phyloP scores from a whole-genome alignment of 768 basidiomycete genomes.

The Clitopilus hobsonii region DNA sequence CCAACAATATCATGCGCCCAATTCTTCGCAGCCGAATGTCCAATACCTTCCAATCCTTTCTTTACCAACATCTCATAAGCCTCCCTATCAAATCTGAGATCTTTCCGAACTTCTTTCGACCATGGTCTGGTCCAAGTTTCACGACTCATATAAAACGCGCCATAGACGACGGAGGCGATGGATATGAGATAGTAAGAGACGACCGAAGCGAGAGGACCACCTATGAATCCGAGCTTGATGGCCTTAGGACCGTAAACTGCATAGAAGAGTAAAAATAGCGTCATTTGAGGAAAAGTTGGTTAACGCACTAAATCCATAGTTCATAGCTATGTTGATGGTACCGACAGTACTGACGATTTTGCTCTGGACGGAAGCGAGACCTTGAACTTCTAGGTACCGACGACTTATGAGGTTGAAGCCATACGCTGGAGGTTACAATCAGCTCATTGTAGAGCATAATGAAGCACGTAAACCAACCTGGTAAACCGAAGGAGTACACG shows the following conservation, averaged over 20 bases:
- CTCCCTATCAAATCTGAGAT: not conserved
- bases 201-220: constrained; percentile 86
- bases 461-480: constrained; percentile 33
- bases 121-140: constrained; percentile 57
- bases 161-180: constrained; percentile 53
- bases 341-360: constrained; percentile 77
- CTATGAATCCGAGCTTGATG: constrained; percentile 79
- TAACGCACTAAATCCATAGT: constrained; percentile 65
- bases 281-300: too few species aligned
- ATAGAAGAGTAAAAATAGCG: too few species aligned
- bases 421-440: too few species aligned
- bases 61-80: not conserved
- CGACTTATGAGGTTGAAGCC: not conserved
- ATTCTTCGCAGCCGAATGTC: not conserved
- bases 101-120: not conserved
- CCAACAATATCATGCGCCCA: not conserved
- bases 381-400: constrained; percentile 9
- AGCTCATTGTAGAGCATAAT: too few species aligned
- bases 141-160: constrained; percentile 48
- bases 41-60: not conserved
- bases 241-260: constrained; percentile 71
- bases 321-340: constrained; percentile 76
- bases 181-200: constrained; percentile 80
- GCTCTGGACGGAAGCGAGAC: constrained; percentile 78
- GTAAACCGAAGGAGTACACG: constrained; percentile 70